A percentile compares a stretch with the other conserved stretches of the same genome.
Evolutionary conservation across 352 stramenopile genomes (phyloP).

Genomic region (Globisporangium orthogonon): DNA sequence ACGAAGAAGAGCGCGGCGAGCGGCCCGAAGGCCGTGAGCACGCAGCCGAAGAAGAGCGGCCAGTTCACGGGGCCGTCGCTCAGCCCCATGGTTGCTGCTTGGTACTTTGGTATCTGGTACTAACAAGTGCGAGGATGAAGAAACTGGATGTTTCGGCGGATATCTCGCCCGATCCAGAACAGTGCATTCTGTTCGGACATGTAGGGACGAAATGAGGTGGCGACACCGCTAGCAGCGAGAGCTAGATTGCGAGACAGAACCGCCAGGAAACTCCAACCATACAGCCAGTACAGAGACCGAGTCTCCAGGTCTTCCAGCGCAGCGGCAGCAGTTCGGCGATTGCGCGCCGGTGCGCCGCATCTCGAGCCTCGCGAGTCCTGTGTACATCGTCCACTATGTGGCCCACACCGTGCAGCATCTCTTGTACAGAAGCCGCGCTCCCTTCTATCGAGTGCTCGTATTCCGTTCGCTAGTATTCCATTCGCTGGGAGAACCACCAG

Average conservation of each 20-base stretch:
- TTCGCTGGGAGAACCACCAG: background rate
- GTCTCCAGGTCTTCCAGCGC: no score
- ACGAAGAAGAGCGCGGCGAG: conserved; percentile 74
- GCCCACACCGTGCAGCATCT: background rate
- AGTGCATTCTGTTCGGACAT: no score
- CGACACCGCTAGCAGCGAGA: no score
- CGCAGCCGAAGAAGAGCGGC: conserved; percentile 81
- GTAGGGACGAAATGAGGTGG: no score
- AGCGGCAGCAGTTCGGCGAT: no score
- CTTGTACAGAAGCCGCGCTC: no score
- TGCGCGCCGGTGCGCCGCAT: no score
- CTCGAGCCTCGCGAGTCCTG: no score
- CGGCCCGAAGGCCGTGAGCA: conserved; percentile 72
- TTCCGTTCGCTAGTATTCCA: background rate
- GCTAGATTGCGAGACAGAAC: no score
- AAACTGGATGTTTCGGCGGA: background rate
- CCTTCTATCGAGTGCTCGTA: background rate
- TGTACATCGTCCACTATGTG: background rate
- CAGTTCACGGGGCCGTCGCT: conserved; percentile 73
- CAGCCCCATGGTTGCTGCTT: conserved; percentile 37
- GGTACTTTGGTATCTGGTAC: background rate
- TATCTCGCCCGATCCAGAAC: no score
- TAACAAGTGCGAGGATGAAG: background rate
- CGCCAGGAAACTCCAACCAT: no score
- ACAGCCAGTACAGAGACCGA: no score